A percentile compares a stretch with the other conserved stretches of the same genome.
Conservation (phyloP, 306 rosid species). For the Cyamopsis tetragonoloba region DNA sequence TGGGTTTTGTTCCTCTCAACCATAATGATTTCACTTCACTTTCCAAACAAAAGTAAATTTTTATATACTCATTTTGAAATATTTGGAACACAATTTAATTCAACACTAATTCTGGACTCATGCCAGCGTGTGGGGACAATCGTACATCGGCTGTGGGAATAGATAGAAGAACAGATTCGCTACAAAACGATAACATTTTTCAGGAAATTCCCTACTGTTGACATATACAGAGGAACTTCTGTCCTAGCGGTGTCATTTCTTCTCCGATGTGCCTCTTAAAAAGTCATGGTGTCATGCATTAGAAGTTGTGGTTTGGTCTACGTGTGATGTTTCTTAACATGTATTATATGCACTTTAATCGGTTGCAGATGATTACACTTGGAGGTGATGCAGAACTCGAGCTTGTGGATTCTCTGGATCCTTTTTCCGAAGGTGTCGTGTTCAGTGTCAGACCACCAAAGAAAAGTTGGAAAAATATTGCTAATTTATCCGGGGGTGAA, state of each 20-base stretch:
- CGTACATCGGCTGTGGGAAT: too few species aligned
- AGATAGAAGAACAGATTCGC: too few species aligned
- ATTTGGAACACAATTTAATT: too few species aligned
- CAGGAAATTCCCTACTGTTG: too few species aligned
- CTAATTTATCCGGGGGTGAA: conserved; percentile 97
- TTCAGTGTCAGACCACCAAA: conserved; percentile 97
- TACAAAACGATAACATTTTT: too few species aligned
- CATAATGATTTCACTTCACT: too few species aligned
- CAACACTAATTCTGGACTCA: too few species aligned
- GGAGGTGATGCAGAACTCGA: conserved; percentile 99
- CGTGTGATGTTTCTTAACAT: neutral
- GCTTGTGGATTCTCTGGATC: conserved; percentile 95
- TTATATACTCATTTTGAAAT: too few species aligned
- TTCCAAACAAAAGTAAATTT: too few species aligned
- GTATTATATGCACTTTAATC: neutral
- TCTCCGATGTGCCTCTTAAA: neutral
- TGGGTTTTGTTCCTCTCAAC: too few species aligned
- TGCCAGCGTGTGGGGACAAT: too few species aligned
- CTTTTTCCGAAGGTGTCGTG: conserved; percentile 97
- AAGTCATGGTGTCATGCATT: neutral
- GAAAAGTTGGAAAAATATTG: conserved; percentile 99
- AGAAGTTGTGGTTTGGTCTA: neutral
- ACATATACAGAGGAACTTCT: neutral
- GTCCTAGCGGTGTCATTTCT: neutral
- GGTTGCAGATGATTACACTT: conserved; percentile 84